These are phyloP conservation scores for Beta macrorhiza DNA, from an alignment of 179 eudicot genomes.

Conservation along the genomic window DNA sequence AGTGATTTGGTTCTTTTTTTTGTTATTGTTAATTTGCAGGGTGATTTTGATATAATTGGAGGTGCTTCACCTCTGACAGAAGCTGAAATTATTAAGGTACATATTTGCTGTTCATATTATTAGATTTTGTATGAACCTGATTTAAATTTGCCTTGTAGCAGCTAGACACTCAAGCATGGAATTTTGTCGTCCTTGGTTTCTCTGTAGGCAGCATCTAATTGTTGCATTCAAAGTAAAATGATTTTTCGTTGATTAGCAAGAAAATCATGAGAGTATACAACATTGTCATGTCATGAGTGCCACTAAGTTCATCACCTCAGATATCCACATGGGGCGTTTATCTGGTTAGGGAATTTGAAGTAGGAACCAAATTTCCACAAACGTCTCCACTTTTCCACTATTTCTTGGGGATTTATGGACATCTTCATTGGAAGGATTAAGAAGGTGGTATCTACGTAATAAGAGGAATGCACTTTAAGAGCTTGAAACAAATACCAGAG, in stretches of 20 bases:
- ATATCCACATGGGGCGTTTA: background rate
- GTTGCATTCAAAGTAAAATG: background rate
- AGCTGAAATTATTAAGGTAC: constrained; percentile 90
- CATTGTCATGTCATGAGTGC: background rate
- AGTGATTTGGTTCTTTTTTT: background rate
- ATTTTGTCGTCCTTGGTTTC: background rate
- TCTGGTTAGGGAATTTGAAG: background rate
- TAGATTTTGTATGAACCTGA: background rate
- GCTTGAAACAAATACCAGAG: background rate
- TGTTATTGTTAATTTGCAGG: constrained; percentile 37
- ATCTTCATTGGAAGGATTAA: background rate
- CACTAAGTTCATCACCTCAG: background rate
- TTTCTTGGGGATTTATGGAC: background rate
- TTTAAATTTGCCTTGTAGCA: background rate
- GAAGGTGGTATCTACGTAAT: background rate
- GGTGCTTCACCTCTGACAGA: constrained; percentile 88
- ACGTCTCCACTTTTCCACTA: background rate
- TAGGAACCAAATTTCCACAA: background rate
- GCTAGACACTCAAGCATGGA: background rate
- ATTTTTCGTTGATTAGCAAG: background rate
- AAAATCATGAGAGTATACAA: background rate
- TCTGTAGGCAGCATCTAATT: background rate
- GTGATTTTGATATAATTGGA: constrained; percentile 94
- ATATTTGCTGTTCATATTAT: background rate
- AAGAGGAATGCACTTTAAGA: background rate